Percentiles rank a stretch among this genome's conserved stretches.
Conservation (phyloP, 106 monocot genomes). For the Cymbidium sinense region DNA sequence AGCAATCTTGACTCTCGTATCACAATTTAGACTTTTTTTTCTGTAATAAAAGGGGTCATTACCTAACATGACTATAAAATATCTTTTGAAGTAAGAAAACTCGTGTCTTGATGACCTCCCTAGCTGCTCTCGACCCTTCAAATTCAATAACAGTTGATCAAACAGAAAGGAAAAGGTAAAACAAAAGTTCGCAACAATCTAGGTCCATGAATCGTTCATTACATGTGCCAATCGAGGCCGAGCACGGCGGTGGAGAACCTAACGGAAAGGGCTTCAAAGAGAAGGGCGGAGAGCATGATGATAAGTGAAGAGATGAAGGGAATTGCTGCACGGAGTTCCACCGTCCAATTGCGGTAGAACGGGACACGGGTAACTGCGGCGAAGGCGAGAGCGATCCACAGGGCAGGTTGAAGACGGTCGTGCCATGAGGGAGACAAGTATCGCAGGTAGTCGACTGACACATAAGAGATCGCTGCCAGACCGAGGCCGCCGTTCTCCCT, state of each 20-base stretch:
- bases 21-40: not conserved
- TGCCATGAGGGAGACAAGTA: conserved; percentile 35
- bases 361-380: conserved; percentile 29
- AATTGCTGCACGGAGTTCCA: conserved; percentile 46
- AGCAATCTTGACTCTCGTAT: not conserved
- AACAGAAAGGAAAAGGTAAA: not conserved
- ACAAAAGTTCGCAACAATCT: not conserved
- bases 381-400: conserved; percentile 41
- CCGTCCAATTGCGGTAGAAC: conserved; percentile 47
- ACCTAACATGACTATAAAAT: not conserved
- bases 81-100: not conserved
- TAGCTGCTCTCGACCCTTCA: not conserved
- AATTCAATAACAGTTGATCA: not conserved
- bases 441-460: conserved; percentile 41
- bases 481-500: conserved; percentile 22
- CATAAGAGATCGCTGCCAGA: conserved; percentile 42
- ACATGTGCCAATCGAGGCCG: conserved; percentile 93
- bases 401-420: conserved; percentile 31
- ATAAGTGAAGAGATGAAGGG: conserved; percentile 72
- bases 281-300: conserved; percentile 70
- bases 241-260: conserved; percentile 88
- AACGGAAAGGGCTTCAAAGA: conserved; percentile 70
- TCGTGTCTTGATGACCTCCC: not conserved
- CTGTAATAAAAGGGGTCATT: not conserved
- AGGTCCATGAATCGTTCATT: not conserved